Conservation (phyloP, 306 rosid genomes). For the Astragalus membranaceus region DNA sequence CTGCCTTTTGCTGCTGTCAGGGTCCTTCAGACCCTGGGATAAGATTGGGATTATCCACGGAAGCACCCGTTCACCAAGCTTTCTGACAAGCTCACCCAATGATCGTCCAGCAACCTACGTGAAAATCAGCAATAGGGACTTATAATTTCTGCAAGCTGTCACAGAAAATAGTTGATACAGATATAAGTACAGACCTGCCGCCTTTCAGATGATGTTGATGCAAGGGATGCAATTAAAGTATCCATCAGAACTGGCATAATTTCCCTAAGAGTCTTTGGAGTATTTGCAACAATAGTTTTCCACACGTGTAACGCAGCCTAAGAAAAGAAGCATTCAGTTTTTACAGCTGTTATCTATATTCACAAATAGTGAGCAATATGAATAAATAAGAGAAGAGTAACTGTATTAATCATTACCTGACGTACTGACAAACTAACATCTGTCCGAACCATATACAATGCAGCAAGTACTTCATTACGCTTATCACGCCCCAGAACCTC, state of each 20-base stretch:
- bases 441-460: conserved; percentile 93
- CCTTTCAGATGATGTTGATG: conserved; percentile 88
- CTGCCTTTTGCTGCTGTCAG: conserved; percentile 77
- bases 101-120: conserved; percentile 91
- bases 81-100: conserved; percentile 95
- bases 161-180: neutral
- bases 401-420: conserved; percentile 49
- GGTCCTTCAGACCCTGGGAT: conserved; percentile 74
- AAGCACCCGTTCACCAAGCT: conserved; percentile 97
- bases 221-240: conserved; percentile 91
- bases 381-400: neutral
- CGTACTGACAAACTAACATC: conserved; percentile 97
- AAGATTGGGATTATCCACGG: conserved; percentile 92
- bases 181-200: conserved; percentile 59
- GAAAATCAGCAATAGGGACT: conserved; percentile 14
- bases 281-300: conserved; percentile 97
- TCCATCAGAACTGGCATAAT: conserved; percentile 96
- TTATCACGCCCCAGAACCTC: conserved; percentile 85
- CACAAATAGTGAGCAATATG: neutral
- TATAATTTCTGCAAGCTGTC: neutral
- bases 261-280: conserved; percentile 92
- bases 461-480: conserved; percentile 93
- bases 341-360: neutral
- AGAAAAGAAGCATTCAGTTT: conserved; percentile 4
- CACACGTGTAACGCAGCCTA: conserved; percentile 99